These are phyloP conservation scores for Ceratobasidium sp. DNA, from an alignment of 1,284 basidiomycete species.

Conservation along the genomic window DNA sequence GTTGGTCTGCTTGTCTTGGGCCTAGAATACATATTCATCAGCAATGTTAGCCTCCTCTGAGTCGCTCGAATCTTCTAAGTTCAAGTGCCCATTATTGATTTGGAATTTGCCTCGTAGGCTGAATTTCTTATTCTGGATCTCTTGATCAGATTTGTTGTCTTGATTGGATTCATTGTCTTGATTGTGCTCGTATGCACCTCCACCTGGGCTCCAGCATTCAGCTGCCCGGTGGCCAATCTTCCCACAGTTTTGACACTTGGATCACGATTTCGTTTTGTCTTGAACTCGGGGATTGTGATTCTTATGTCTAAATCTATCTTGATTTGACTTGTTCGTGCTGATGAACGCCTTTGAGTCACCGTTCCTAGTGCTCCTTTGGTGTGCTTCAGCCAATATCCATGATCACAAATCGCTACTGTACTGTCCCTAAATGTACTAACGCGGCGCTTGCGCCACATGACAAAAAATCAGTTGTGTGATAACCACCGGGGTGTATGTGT, in stretches of 20 bases:
- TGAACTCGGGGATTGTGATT: background rate
- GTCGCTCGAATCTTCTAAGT: background rate
- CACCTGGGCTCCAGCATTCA: constrained; percentile 10
- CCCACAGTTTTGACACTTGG: constrained; percentile 12
- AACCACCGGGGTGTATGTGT: no score
- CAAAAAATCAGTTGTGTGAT: no score
- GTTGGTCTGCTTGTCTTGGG: background rate
- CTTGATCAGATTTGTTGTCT: background rate
- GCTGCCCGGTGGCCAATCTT: constrained; percentile 16
- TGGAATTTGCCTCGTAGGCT: background rate
- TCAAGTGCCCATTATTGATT: background rate
- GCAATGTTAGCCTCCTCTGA: background rate
- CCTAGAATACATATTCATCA: background rate
- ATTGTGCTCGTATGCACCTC: background rate
- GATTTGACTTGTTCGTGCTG: constrained; percentile 1
- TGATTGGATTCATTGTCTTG: background rate
- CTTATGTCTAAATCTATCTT: background rate
- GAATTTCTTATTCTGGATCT: background rate
- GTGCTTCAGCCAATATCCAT: no score
- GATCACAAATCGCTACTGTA: no score
- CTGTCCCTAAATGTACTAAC: no score
- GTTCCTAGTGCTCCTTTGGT: no score
- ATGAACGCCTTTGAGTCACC: background rate
- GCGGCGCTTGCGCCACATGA: no score
- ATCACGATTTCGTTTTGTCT: constrained; percentile 1